Base-by-base conservation (phyloP, 176 grass and related monocot genomes). In the Zoysia pacifica region DNA sequence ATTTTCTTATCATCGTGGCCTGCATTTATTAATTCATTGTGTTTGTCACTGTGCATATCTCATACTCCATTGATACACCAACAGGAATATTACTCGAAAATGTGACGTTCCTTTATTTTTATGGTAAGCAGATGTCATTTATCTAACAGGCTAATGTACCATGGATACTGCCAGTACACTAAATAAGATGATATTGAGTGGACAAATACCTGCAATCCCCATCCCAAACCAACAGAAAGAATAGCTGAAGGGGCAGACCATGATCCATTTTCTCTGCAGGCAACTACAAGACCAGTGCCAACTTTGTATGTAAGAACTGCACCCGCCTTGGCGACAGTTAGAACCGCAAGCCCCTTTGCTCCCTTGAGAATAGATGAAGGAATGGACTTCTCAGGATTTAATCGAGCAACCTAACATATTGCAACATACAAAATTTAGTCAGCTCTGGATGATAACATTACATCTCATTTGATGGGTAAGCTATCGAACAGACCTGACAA, bases 161-260 rank as follows among this genome's bases (percentile, higher is more conserved):
- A 9, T 6, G 62, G 45, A 75, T 42, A 8, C 11, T 11, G 36
- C 37, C 2, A 12, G 6, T 16, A 55, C 63, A 67, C 60, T 11
- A 47, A 78, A 39, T 74, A 36, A 43, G 8, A 78, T 38, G 74
- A 73, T 5, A 82, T 73, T 77, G 67, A 82, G 63, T 52, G 11
- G 37, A 73, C 0, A 86, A 81, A 44, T 90, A 97, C 95, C 92
- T 94, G 96, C 60, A 87, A 86, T 81, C 96, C 96, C 92, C 96
- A 99, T 88, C 96, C 96, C 77, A 99, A 69, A 77, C 96, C 96
- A 89, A 93, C 47, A 75, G 90, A 95, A 43, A 93, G 68, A 80
- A 99, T 99, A 51, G 96, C 88, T 49, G 96, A 99, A 1, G 96
- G 96, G 7, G 96, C 92, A 45, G 92, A 99, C 96, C 96, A 99